These are phyloP conservation scores for Phragmites australis DNA, from an alignment of 176 grass and related monocot genomes.

Conservation along the genomic window DNA sequence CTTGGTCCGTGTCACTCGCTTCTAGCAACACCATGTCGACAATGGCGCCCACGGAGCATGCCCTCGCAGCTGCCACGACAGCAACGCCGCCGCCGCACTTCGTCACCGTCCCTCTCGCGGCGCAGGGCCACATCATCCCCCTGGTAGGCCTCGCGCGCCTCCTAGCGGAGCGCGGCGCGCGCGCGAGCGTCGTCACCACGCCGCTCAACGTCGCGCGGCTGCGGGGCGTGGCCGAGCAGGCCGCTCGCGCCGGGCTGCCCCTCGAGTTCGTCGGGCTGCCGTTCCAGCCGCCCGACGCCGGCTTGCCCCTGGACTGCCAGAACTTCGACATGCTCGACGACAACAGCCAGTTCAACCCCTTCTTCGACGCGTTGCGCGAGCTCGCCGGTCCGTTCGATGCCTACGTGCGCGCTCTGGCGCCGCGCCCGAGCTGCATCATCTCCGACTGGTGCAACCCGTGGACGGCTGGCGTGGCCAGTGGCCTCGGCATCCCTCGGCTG, in stretches of 20 bases:
- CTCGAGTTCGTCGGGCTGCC: constrained; percentile 51
- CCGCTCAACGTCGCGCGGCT: constrained; percentile 48
- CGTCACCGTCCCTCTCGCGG: constrained; percentile 47
- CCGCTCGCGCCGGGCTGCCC: background rate
- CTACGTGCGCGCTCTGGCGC: constrained; percentile 6
- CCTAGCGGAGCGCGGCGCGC: constrained; percentile 34
- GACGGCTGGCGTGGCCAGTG: constrained; percentile 40
- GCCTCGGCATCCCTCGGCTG: constrained; percentile 36
- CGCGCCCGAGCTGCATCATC: constrained; percentile 46
- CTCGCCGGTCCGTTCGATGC: constrained; percentile 40
- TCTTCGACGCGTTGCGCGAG: constrained; percentile 23
- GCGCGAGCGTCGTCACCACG: constrained; percentile 51
- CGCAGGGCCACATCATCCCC: constrained; percentile 68
- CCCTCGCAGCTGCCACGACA: background rate
- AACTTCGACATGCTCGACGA: constrained; percentile 36
- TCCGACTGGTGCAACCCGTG: constrained; percentile 43
- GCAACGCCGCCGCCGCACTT: constrained; percentile 37
- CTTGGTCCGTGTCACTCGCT: background rate
- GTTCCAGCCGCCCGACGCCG: background rate
- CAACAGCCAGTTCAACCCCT: background rate
- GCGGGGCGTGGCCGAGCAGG: constrained; percentile 23
- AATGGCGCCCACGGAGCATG: background rate
- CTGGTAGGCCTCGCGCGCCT: constrained; percentile 48
- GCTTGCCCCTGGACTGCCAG: constrained; percentile 38
- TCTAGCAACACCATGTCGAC: background rate